Conservation (phyloP, 768 basidiomycete species). For the Kwoniella newhampshirensis region DNA sequence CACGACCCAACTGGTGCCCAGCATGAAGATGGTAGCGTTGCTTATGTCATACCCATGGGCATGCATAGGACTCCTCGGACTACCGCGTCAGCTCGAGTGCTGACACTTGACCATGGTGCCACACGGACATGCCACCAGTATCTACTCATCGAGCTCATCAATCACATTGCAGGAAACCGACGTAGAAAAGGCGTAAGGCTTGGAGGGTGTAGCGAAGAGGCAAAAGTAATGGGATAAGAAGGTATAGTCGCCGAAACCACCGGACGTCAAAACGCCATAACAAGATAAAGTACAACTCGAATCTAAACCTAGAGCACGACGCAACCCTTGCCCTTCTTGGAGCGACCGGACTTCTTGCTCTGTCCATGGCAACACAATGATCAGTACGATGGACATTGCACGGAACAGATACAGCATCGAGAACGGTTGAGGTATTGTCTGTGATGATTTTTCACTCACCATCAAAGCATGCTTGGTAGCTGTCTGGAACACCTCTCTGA, state of each 20-base stretch:
- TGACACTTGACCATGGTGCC: no score
- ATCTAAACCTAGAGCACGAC: conserved; percentile 38
- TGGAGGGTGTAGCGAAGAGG: not conserved
- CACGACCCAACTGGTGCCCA: no score
- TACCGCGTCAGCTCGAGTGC: no score
- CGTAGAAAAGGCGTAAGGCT: no score
- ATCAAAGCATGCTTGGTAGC: conserved; percentile 85
- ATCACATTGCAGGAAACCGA: no score
- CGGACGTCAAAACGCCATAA: not conserved
- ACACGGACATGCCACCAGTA: no score
- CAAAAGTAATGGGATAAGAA: not conserved
- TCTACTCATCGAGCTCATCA: no score
- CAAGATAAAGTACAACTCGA: conserved; percentile 18
- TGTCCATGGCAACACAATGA: conserved; percentile 1
- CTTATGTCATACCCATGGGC: no score
- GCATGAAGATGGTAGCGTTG: no score
- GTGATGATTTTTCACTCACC: conserved; percentile 29
- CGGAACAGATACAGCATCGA: conserved; percentile 4
- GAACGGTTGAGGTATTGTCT: no score
- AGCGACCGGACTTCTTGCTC: conserved; percentile 48
- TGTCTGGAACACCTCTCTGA: conserved; percentile 96
- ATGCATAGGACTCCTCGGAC: no score
- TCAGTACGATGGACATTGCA: not conserved
- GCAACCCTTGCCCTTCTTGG: conserved; percentile 38
- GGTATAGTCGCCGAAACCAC: not conserved